Evolutionary conservation across 495 filamentous ascomycete species (phyloP), one percentile per base, ranked within the genome.

Genomic region (Annulohypoxylon maeteangense): DNA sequence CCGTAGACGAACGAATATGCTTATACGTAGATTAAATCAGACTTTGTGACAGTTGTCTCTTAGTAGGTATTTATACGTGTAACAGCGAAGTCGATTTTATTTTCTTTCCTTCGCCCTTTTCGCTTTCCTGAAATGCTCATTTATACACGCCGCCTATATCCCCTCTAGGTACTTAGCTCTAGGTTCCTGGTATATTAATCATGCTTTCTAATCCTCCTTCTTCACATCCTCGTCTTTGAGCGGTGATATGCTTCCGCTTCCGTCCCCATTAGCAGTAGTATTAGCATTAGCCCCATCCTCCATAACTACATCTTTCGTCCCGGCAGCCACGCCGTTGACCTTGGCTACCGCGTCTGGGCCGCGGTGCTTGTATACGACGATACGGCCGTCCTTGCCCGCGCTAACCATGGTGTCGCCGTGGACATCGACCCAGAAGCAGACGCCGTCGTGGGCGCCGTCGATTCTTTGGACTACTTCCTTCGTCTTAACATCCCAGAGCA

Each of bases 401-500:
- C 82, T 86, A 14, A 81, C 83, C 82, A 86, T 83, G 12, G 76
- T 78, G 50, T 77, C 71, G 20, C 78, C 78, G 67, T 79, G 62
- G 6, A 84, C 79, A 51, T 97, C 93, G 31, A 97, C 93, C 71
- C 92, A 92, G 59, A 97, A 84, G 16, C 97, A 94, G n/a, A 90
- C 88, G 38, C 90, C 92, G 2, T 88, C 82, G 76, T 98, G 95
- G 11, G 90, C 87, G 14, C 90, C 80, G 29, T 78, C 77, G 50
- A 89, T 78, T 27, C 86, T 81, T 82, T 97, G 93, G 16, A 97
- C 81, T 5, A 96, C 81, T 57, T 91, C 87, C 81, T 98, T 99
- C 70, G 82, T 92, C 48, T 85, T 86, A 20, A 97, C 91, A 79
- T 98, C 94, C 95, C 95, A 99, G 62, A 95, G 85, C 18, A 96